Base-by-base conservation (phyloP, 129 eudicot species). In the Arctium minus region DNA sequence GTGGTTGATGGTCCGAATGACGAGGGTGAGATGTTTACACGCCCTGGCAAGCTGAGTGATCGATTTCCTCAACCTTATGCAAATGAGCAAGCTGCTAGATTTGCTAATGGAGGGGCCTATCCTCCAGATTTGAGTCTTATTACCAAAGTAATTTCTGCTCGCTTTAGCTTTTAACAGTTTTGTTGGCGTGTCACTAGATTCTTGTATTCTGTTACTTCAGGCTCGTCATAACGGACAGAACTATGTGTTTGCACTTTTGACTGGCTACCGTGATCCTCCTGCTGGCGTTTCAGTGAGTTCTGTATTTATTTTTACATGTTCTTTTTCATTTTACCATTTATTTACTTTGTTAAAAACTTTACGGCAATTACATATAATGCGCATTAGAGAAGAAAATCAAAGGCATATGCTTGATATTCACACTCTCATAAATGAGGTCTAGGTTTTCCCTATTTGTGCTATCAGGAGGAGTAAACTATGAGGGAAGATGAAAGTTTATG, bases 251-350 rank as follows among this genome's bases (percentile, higher is more conserved):
- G 92, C 97, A 9, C 97, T 94, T 72, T 85, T 94, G 84, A 94
- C 98, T 83, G 98, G 98, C 56, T 94, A 94, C 85, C 98, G 92
- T 76, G 98, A 94, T 50, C 98, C 98, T 78, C 98, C 98, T 79
- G 98, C 98, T 83, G 98, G 98, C 83, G 91, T 94, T 79, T 53
- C 90, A 15, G 98, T 94, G 84, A 88, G 88, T 92, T 32, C 56
- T 73, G 22, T 71, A 64, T 72, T 60, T 50, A 35, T 31, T 35
- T 44, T 12, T 38, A 31, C 48, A 50, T 86, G 8, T 65, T 88
- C 2, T 3, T 72, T 13, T 76, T 64, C 17, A 6, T 12, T 82
- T 29, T 36, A 9, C 18, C 22, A 30, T 33, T 6, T 72, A 22
- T 68, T 6, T 29, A n/a, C 2, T 31, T 35, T 13, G 72, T 22